Evolutionary conservation across 2,329 filamentous ascomycete species (phyloP).

Genomic region (Alternaria angustiovoidea): DNA sequence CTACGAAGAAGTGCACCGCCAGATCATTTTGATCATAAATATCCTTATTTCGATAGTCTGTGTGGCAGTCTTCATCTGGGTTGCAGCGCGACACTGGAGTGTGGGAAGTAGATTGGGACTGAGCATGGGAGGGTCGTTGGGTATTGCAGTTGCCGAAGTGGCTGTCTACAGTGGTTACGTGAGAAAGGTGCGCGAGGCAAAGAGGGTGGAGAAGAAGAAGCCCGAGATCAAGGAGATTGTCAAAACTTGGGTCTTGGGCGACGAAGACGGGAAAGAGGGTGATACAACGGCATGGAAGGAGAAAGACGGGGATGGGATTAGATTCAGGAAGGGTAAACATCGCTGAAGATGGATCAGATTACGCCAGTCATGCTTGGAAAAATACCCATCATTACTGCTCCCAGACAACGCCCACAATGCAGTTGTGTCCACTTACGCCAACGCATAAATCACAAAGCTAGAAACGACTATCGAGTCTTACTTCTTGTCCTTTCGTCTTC

Average conservation of each 20-base stretch:
- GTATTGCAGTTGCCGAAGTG: constrained; percentile 79
- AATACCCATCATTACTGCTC: not conserved
- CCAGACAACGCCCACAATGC: constrained; percentile 35
- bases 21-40: constrained; percentile 85
- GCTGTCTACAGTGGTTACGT: constrained; percentile 79
- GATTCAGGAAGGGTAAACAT: constrained; percentile 56
- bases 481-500: constrained; percentile 48
- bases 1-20: constrained; percentile 78
- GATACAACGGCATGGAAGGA: constrained; percentile 25
- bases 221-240: constrained; percentile 74
- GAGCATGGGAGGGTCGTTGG: constrained; percentile 72
- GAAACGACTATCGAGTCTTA: constrained; percentile 10
- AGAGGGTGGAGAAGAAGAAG: constrained; percentile 66
- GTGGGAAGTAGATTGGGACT: constrained; percentile 74
- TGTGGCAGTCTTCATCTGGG: constrained; percentile 78
- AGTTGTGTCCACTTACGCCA: constrained; percentile 12
- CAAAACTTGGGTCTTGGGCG: constrained; percentile 71
- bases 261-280: constrained; percentile 22
- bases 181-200: constrained; percentile 73
- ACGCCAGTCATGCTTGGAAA: constrained; percentile 13
- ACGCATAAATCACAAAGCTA: constrained; percentile 8
- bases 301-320: constrained; percentile 42
- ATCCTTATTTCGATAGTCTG: constrained; percentile 87
- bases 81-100: constrained; percentile 79
- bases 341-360: constrained; percentile 40